phyloP scores from a whole-genome alignment of 345 rosid genomes.

The Raphanus raphanistrum region DNA sequence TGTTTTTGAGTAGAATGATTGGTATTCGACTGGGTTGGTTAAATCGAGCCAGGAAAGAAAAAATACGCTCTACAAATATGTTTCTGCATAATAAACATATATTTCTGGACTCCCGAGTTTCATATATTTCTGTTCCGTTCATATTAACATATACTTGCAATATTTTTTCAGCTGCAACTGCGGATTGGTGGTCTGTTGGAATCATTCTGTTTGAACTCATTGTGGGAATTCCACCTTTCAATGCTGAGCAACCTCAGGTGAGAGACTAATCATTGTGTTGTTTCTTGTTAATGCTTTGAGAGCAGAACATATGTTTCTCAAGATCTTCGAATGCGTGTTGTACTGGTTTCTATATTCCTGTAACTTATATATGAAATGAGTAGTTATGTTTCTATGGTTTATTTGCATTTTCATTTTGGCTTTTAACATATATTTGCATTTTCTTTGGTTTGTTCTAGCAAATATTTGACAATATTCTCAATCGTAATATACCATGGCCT shows the following conservation, averaged over 20 bases:
- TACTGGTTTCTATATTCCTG: neutral
- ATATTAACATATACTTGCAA: conserved; percentile 10
- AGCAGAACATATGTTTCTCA: conserved; percentile 5
- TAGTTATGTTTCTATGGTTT: neutral
- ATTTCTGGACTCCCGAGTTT: conserved; percentile 5
- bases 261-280: conserved; percentile 21
- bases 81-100: neutral
- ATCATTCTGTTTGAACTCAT: conserved; percentile 87
- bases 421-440: conserved; percentile 16
- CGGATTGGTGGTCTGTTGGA: conserved; percentile 99
- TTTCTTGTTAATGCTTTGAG: conserved; percentile 18
- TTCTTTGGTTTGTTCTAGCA: conserved; percentile 53
- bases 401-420: neutral
- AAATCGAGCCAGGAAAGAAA: neutral
- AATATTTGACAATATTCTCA: conserved; percentile 98
- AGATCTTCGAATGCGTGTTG: neutral
- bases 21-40: conserved; percentile 11
- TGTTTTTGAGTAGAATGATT: conserved; percentile 5
- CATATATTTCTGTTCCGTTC: conserved; percentile 17
- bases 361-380: conserved; percentile 6
- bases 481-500: conserved; percentile 98
- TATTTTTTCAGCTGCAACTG: conserved; percentile 73
- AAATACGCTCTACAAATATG: neutral
- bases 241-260: conserved; percentile 65
- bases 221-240: conserved; percentile 98